phyloP scores from a whole-genome alignment of 306 rosid species.

The Inga oerstediana region DNA sequence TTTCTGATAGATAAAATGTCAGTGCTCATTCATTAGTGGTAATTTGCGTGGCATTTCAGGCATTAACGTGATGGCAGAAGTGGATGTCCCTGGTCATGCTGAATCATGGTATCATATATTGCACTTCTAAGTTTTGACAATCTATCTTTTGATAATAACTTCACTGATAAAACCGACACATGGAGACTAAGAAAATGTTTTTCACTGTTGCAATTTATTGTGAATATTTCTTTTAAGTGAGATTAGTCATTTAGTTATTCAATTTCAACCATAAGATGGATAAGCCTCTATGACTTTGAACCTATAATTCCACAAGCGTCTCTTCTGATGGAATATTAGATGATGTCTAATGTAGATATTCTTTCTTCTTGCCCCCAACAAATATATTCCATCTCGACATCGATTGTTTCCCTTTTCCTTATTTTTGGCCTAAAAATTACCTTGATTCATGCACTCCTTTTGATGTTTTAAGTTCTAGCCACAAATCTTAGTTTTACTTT shows the following conservation, averaged over 20 bases:
- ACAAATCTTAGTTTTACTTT: neutral
- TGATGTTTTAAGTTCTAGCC: neutral
- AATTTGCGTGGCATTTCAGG: constrained; percentile 56
- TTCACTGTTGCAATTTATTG: neutral
- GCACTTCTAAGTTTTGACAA: constrained; percentile 12
- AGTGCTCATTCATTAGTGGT: constrained; percentile 11
- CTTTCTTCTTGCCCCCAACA: constrained; percentile 6
- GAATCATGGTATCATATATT: constrained; percentile 73
- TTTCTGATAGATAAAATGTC: constrained; percentile 11
- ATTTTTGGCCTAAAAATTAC: constrained; percentile 23
- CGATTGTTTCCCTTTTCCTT: constrained; percentile 9
- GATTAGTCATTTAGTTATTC: neutral
- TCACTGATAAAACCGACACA: constrained; percentile 9
- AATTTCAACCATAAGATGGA: constrained; percentile 2
- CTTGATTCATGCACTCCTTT: constrained; percentile 24
- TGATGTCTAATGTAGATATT: constrained; percentile 5
- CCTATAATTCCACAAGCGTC: constrained; percentile 10
- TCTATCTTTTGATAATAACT: constrained; percentile 1
- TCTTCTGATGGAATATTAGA: constrained; percentile 23
- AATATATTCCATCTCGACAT: constrained; percentile 10
- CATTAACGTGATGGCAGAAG: constrained; percentile 90
- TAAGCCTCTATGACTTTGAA: neutral
- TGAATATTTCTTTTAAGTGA: constrained; percentile 1
- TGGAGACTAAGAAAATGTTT: neutral
- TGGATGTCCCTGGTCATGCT: constrained; percentile 97